These are phyloP conservation scores for Dryas alaskensis DNA, from an alignment of 306 rosid species.

Conservation along the genomic window DNA sequence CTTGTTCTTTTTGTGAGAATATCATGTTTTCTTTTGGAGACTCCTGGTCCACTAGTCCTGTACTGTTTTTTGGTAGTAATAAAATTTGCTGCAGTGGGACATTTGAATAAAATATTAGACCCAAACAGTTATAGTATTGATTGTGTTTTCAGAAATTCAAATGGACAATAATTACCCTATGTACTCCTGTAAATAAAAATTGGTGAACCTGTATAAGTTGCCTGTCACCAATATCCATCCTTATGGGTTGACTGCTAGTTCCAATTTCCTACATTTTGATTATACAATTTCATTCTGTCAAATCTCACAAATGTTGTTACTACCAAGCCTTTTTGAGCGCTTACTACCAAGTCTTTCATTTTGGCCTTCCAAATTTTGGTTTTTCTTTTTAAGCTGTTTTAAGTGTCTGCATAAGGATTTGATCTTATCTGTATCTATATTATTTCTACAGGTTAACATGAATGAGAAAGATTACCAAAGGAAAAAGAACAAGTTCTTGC, in stretches of 20 bases:
- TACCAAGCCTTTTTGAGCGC: not conserved
- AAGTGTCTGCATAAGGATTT: not conserved
- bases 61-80: no score
- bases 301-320: not conserved
- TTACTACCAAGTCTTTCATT: not conserved
- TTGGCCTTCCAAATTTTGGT: not conserved
- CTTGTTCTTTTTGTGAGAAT: not conserved
- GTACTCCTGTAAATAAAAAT: not conserved
- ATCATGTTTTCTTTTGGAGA: not conserved
- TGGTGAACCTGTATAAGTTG: not conserved
- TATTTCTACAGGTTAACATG: conserved; percentile 82
- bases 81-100: not conserved
- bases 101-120: not conserved
- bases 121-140: not conserved
- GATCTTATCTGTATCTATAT: conserved; percentile 12
- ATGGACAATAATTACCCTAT: not conserved
- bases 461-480: conserved; percentile 96
- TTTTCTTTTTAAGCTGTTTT: not conserved
- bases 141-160: not conserved
- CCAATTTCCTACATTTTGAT: not conserved
- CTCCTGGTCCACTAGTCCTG: no score
- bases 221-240: not conserved
- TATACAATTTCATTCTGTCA: not conserved
- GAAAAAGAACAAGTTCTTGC: conserved; percentile 93
- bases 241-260: not conserved